These are phyloP conservation scores for Carnegiea gigantea DNA, from an alignment of 179 eudicot species.

Conservation along the genomic window DNA sequence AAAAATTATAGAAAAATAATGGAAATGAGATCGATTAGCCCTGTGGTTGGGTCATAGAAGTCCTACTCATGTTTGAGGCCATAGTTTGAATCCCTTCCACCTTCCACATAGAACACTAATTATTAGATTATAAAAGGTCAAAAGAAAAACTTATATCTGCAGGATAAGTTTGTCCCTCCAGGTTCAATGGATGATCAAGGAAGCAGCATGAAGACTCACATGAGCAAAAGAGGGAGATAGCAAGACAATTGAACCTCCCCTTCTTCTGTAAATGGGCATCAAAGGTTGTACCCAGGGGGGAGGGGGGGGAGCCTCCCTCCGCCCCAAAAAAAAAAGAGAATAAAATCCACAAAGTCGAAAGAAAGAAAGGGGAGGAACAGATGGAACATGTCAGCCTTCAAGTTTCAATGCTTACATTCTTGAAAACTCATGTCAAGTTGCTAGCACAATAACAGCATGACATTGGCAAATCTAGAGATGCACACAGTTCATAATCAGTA, in stretches of 20 bases:
- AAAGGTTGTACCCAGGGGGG: no score
- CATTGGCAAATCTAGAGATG: no score
- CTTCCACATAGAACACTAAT: neutral
- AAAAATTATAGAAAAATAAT: no score
- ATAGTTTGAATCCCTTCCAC: neutral
- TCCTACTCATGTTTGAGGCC: neutral
- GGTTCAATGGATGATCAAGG: neutral
- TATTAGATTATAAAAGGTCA: neutral
- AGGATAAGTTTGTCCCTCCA: neutral
- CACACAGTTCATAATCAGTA: no score
- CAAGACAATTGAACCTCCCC: no score
- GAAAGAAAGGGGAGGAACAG: no score
- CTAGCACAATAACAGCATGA: no score
- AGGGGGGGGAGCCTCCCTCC: neutral
- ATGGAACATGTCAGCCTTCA: no score
- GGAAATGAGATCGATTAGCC: neutral
- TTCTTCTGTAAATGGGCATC: no score
- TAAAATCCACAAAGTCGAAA: no score
- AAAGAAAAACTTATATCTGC: neutral
- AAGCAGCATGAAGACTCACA: neutral
- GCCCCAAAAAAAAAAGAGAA: neutral
- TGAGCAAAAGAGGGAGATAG: neutral
- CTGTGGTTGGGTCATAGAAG: neutral
- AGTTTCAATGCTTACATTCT: neutral
- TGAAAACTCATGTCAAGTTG: neutral